Percentiles rank a stretch among this genome's conserved stretches.
phyloP scores from a whole-genome alignment of 306 rosid species.

The Dalbergia cochinchinensis region DNA sequence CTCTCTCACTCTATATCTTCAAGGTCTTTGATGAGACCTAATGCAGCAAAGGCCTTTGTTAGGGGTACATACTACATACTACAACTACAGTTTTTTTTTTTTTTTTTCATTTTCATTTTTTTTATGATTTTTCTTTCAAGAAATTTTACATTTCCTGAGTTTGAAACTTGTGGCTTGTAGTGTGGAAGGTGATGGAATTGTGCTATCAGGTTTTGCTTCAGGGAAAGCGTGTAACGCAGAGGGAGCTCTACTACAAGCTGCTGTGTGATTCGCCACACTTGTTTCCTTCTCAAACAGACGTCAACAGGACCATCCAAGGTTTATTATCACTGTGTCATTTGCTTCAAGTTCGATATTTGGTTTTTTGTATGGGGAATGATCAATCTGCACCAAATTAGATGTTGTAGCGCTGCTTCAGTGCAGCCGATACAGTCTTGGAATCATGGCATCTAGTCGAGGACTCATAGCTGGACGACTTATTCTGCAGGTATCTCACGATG shows the following conservation, averaged over 20 bases:
- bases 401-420: constrained; percentile 90
- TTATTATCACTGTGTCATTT: constrained; percentile 18
- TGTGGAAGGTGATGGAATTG: constrained; percentile 95
- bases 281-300: constrained; percentile 80
- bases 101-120: background rate
- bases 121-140: constrained; percentile 1
- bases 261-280: constrained; percentile 75
- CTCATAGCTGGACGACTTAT: constrained; percentile 80
- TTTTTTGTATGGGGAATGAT: constrained; percentile 4
- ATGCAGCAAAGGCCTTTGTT: constrained; percentile 76
- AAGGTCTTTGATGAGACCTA: constrained; percentile 80
- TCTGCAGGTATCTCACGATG: constrained; percentile 59
- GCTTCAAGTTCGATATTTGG: constrained; percentile 32
- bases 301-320: constrained; percentile 91
- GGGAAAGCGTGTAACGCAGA: constrained; percentile 85
- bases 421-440: constrained; percentile 92
- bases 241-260: constrained; percentile 91
- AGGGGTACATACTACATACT: constrained; percentile 60
- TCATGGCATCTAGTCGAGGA: constrained; percentile 96
- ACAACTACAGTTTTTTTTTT: background rate
- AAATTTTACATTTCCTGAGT: constrained; percentile 11
- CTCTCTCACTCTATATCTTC: constrained; percentile 68
- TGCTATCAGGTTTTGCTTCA: constrained; percentile 77
- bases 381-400: constrained; percentile 53
- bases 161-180: constrained; percentile 48